Evolutionary conservation across 768 basidiomycete genomes (phyloP).

Genomic region (Boletus vinaceobasis): DNA sequence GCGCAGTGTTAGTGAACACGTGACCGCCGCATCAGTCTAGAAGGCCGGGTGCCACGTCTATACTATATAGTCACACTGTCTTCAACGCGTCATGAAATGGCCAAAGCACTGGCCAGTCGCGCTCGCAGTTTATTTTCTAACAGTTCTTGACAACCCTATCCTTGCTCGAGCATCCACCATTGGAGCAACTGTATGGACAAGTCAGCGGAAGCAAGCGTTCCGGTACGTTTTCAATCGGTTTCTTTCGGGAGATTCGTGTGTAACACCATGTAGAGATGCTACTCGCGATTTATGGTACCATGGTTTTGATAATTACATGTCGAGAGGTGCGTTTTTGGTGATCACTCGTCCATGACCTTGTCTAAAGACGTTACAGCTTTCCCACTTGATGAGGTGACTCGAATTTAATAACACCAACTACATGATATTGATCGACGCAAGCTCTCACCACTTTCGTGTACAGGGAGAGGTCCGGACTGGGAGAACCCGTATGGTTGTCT

Average conservation of each 20-base stretch:
- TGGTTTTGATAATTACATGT: slow-evolving; percentile 89
- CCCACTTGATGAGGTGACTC: slow-evolving; percentile 73
- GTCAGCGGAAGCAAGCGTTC: slow-evolving; percentile 51
- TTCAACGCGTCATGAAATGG: slow-evolving; percentile 34
- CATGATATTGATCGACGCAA: slow-evolving; percentile 32
- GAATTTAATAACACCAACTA: slow-evolving; percentile 4
- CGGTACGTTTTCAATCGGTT: slow-evolving; percentile 43
- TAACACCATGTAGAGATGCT: slow-evolving; percentile 48
- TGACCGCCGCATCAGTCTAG: slow-evolving; percentile 4
- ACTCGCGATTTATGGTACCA: slow-evolving; percentile 85
- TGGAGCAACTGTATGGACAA: slow-evolving; percentile 47
- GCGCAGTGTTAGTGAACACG: slow-evolving; percentile 13
- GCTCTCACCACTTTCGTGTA: slow-evolving; percentile 88
- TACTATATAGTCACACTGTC: background rate
- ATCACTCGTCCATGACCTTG: slow-evolving; percentile 5
- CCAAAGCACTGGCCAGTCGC: slow-evolving; percentile 51
- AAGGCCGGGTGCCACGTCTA: slow-evolving; percentile 22
- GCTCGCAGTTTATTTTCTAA: slow-evolving; percentile 39
- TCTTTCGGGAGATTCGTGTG: background rate
- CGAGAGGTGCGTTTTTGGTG: slow-evolving; percentile 49
- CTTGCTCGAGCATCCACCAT: slow-evolving; percentile 10
- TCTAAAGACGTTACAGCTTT: slow-evolving; percentile 53
- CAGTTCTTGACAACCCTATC: slow-evolving; percentile 33
- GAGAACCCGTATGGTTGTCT: slow-evolving; percentile 61
- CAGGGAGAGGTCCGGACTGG: slow-evolving; percentile 86